Base-by-base conservation (phyloP, 345 rosid species). In the Eucalyptus decipiens region DNA sequence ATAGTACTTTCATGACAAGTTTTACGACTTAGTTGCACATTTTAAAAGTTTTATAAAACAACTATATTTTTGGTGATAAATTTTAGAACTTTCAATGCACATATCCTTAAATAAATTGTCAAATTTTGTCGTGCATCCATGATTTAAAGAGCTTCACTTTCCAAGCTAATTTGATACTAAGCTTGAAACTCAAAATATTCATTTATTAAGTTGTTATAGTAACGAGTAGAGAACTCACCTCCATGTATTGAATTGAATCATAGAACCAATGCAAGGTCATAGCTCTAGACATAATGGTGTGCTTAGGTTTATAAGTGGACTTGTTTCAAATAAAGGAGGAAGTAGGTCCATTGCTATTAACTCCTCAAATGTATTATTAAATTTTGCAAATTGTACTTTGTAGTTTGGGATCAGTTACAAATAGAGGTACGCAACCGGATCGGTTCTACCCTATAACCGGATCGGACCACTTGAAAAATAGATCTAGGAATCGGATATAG, bases 11-110 rank as follows among this genome's bases (percentile, higher is more conserved):
- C 21, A 7, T 18, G 23, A 52, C 21, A 52, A 52, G 23, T 52
- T 52, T 52, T 52, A 52, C 1, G 4, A 52, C 21, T 52, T 52
- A 52, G 9, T 18, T 52, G 56, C 23, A 52, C 21, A 6, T 52
- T 52, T 0, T 17, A 18, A 52, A 52, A 17, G 8, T 18, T 52
- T 52, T 52, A 52, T 17, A 52, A 52, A 17, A 17, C 56, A 52
- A 52, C 4, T 52, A 17, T 8, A 18, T 17, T 18, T 52, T 52
- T 18, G 0, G 0, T 18, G 9, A 52, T 17, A 52, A 52, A 1
- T 52, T 52, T 18, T 52, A 52, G 56, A 6, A 52, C 56, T 52
- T 52, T 7, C 9, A 52, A 52, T 52, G 4, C 56, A 52, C 56
- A 18, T 52, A 7, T 52, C 56, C 8, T 17, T 52, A 52, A 52